phyloP scores from a whole-genome alignment of 352 stramenopile genomes.

The Phytophthora pseudosyringae region DNA sequence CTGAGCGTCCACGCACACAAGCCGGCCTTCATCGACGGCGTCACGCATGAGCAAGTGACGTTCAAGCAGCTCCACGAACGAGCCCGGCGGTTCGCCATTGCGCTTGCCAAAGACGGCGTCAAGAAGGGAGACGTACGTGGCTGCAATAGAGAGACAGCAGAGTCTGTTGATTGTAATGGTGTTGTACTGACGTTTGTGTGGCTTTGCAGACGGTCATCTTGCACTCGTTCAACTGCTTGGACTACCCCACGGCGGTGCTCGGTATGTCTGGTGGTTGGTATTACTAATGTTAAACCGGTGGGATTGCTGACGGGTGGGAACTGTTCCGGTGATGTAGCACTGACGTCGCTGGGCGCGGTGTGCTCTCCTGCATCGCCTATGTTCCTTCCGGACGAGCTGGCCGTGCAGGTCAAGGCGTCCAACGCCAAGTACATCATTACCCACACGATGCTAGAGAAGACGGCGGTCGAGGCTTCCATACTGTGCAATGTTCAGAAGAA shows the following conservation, averaged over 20 bases:
- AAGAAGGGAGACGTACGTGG: constrained; percentile 52
- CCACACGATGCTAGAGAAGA: constrained; percentile 53
- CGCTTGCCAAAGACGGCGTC: constrained; percentile 51
- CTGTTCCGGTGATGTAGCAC: constrained; percentile 30
- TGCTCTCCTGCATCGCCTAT: constrained; percentile 69
- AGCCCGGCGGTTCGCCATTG: constrained; percentile 48
- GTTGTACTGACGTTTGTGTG: constrained; percentile 11
- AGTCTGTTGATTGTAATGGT: background rate
- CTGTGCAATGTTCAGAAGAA: constrained; percentile 37
- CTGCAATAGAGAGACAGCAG: background rate
- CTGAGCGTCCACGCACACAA: constrained; percentile 42
- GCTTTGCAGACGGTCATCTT: constrained; percentile 51
- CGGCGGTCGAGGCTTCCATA: constrained; percentile 51
- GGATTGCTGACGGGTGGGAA: constrained; percentile 6
- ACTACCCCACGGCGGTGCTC: constrained; percentile 62
- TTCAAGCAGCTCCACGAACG: constrained; percentile 51
- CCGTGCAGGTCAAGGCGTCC: constrained; percentile 46
- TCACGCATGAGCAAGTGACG: constrained; percentile 57
- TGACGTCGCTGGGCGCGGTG: constrained; percentile 56
- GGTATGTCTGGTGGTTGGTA: constrained; percentile 33
- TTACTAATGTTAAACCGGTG: constrained; percentile 11
- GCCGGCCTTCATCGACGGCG: constrained; percentile 58
- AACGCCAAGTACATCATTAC: constrained; percentile 67
- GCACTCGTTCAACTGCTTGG: constrained; percentile 76
- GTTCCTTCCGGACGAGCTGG: constrained; percentile 57